Evolutionary conservation across 345 rosid species (phyloP), one percentile per base, ranked within the genome.

Genomic region (Sisymbrium irio): DNA sequence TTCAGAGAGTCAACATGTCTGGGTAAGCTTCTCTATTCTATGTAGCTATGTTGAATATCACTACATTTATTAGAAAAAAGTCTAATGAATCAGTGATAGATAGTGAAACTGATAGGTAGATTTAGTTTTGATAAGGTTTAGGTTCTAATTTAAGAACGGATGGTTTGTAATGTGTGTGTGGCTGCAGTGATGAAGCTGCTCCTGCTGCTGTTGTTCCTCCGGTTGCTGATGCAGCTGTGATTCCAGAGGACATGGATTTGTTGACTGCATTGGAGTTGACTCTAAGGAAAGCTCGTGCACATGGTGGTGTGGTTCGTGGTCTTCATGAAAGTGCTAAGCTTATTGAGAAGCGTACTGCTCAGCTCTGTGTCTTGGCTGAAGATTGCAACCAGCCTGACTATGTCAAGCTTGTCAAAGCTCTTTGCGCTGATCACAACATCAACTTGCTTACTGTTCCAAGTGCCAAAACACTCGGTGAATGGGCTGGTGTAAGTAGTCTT

Each of bases 391-490:
- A 89, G 60, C 92, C 97, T 71, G 96, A 89, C 61, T 89, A 89
- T 57, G 75, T 86, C 57, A 89, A 92, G 77, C 74, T 88, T 5
- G 92, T 89, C 18, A 92, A 88, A 75, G 96, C 87, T 14, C 91
- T 92, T 58, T 92, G 96, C 36, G 83, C 84, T 57, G 96, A 89
- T 35, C 92, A 88, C 76, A 85, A 81, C 36, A 89, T 88, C 17
- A 81, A 82, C 36, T 73, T 89, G 79, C 66, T 92, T 44, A 82
- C 83, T 0, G 91, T 89, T 57, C 96, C 97, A 19, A 86, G 89
- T 80, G 93, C 97, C 19, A 92, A 92, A 75, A 80, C 90, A 20
- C 94, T 89, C 1, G 96, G 96, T n/a, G 97, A 92, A 79, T 92
- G 97, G 97, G 94, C 91, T 71, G 97, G 96, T 46, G 94, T 92